phyloP scores from a whole-genome alignment of 169 alveolate genomes.

The Eimeria praecox region DNA sequence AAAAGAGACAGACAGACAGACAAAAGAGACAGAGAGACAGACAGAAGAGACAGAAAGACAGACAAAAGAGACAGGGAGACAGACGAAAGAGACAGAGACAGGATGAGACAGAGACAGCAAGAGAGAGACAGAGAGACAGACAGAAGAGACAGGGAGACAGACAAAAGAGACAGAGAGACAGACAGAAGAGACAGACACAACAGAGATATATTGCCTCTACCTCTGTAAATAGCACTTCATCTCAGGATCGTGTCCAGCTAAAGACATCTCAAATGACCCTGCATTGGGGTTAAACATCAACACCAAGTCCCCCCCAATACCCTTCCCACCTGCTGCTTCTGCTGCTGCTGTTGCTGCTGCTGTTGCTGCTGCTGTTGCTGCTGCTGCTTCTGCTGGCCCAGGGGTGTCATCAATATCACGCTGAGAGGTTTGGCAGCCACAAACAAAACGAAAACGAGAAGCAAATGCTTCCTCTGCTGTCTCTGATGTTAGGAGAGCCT shows the following conservation, averaged over 20 bases:
- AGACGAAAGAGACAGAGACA: neutral
- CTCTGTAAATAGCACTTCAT: neutral
- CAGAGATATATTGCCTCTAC: neutral
- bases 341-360: conserved; percentile 39
- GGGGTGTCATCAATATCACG: neutral
- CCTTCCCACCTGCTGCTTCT: neutral
- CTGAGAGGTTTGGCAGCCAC: conserved; percentile 18
- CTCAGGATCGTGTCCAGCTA: conserved; percentile 46
- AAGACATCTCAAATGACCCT: conserved; percentile 9
- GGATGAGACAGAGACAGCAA: neutral
- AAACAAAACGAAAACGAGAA: conserved; percentile 8
- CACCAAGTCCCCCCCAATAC: conserved; percentile 29
- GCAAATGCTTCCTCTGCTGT: neutral
- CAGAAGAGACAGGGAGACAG: neutral
- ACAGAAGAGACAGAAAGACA: neutral
- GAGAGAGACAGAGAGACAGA: neutral
- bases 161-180: neutral
- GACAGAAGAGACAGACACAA: neutral
- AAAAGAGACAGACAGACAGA: neutral
- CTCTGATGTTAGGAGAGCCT: neutral
- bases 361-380: neutral
- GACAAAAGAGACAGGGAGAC: neutral
- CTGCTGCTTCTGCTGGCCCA: neutral
- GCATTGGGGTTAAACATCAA: conserved; percentile 50
- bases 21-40: neutral